Percentiles rank a stretch among this genome's conserved stretches.
Evolutionary conservation across 805 yeast genomes (phyloP).

Genomic region (Saccharomycopsis sp.): DNA sequence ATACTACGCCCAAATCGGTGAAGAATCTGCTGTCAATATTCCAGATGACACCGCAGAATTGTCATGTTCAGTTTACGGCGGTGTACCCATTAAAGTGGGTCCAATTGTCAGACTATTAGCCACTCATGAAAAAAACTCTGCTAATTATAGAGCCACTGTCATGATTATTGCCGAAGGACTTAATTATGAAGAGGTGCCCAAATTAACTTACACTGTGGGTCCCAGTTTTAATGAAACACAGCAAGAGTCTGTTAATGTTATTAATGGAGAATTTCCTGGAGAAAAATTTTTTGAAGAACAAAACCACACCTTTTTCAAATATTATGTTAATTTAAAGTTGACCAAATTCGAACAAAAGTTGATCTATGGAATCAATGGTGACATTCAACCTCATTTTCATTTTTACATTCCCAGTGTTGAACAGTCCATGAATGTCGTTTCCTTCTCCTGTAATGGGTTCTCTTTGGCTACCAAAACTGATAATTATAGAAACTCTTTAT

Average conservation of each 20-base stretch:
- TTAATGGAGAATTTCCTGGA: slow-evolving; percentile 38
- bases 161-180: slow-evolving; percentile 50
- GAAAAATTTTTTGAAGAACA: slow-evolving; percentile 32
- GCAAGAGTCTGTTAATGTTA: slow-evolving; percentile 13
- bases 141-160: slow-evolving; percentile 57
- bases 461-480: slow-evolving; percentile 61
- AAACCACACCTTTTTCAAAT: slow-evolving; percentile 58
- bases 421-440: slow-evolving; percentile 71
- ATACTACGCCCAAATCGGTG: slow-evolving; percentile 12
- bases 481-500: slow-evolving; percentile 61
- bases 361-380: slow-evolving; percentile 47
- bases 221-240: slow-evolving; percentile 27
- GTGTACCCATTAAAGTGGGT: slow-evolving; percentile 48
- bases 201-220: slow-evolving; percentile 28
- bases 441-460: slow-evolving; percentile 88
- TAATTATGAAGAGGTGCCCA: slow-evolving; percentile 23
- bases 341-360: slow-evolving; percentile 46
- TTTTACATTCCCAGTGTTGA: slow-evolving; percentile 57
- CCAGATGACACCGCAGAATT: slow-evolving; percentile 8
- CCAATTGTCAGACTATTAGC: slow-evolving; percentile 67
- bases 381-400: slow-evolving; percentile 35
- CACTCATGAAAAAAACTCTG: slow-evolving; percentile 38
- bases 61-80: slow-evolving; percentile 15
- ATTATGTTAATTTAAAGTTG: slow-evolving; percentile 41
- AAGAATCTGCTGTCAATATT: slow-evolving; percentile 4